Percentiles rank a stretch among this genome's conserved stretches.
phyloP scores from a whole-genome alignment of 805 yeast species.

The Kuraishia floccosa region DNA sequence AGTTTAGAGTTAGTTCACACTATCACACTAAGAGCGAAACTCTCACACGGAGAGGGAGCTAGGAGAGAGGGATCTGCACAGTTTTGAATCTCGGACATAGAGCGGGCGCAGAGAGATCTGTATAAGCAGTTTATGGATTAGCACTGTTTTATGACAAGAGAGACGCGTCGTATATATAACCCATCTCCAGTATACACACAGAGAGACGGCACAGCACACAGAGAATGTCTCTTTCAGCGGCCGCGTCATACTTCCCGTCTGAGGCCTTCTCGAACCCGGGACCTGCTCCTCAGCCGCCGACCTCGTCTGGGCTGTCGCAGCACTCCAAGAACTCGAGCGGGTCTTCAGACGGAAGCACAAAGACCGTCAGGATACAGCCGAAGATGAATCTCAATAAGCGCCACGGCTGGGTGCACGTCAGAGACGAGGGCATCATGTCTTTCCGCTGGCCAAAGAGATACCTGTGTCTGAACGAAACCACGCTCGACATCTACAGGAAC shows the following conservation, averaged over 20 bases:
- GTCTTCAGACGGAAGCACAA: slow-evolving; percentile 16
- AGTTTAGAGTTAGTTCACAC: too few species aligned
- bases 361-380: slow-evolving; percentile 16
- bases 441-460: slow-evolving; percentile 90
- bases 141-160: too few species aligned
- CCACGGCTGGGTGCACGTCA: slow-evolving; percentile 84
- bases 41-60: too few species aligned
- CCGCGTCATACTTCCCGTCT: slow-evolving; percentile 29
- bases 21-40: too few species aligned
- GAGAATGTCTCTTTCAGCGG: slow-evolving; percentile 30
- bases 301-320: slow-evolving; percentile 8
- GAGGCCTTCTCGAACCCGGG: slow-evolving; percentile 42
- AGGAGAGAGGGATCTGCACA: too few species aligned
- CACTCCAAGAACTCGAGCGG: slow-evolving; percentile 21
- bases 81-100: too few species aligned
- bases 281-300: slow-evolving; percentile 45
- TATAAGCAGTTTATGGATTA: too few species aligned
- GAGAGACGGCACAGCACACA: neutral
- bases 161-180: too few species aligned
- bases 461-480: slow-evolving; percentile 65
- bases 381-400: slow-evolving; percentile 20
- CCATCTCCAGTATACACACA: too few species aligned
- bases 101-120: too few species aligned
- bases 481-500: slow-evolving; percentile 62
- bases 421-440: slow-evolving; percentile 83